phyloP scores from a whole-genome alignment of 2,329 filamentous ascomycete species.

The Moelleriella libera region DNA sequence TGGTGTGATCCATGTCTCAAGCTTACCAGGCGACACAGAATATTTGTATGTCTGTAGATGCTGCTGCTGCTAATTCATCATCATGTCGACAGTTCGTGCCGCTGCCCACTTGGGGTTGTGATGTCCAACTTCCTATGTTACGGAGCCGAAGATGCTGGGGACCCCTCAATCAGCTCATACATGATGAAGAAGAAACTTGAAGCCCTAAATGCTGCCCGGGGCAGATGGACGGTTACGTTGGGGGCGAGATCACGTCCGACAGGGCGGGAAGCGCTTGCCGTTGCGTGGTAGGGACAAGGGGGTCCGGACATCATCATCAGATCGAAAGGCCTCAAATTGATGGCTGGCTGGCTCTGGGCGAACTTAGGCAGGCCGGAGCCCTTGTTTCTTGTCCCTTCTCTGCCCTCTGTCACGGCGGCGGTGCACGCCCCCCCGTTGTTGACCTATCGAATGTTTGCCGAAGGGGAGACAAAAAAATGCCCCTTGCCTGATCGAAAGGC shows the following conservation, averaged over 20 bases:
- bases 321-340: too few relatives aligned
- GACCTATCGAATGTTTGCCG: constrained; percentile 18
- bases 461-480: constrained; percentile 8
- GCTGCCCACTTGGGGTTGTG: background rate
- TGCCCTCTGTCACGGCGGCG: background rate
- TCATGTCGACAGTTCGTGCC: background rate
- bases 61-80: background rate
- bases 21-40: background rate
- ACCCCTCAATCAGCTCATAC: background rate
- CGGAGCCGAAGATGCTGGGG: too few relatives aligned
- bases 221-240: constrained; percentile 9
- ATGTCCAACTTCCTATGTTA: background rate
- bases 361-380: too few relatives aligned
- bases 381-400: too few relatives aligned
- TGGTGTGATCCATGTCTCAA: constrained; percentile 2
- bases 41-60: background rate
- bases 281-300: constrained; percentile 5
- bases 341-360: too few relatives aligned
- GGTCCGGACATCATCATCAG: background rate
- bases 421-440: constrained; percentile 2
- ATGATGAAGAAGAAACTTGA: constrained; percentile 9
- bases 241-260: constrained; percentile 10
- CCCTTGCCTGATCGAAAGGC: constrained; percentile 1
- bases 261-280: constrained; percentile 6
- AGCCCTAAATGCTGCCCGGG: constrained; percentile 9